phyloP scores from a whole-genome alignment of 2,329 filamentous ascomycete genomes.

The Dactylellina sp. region DNA sequence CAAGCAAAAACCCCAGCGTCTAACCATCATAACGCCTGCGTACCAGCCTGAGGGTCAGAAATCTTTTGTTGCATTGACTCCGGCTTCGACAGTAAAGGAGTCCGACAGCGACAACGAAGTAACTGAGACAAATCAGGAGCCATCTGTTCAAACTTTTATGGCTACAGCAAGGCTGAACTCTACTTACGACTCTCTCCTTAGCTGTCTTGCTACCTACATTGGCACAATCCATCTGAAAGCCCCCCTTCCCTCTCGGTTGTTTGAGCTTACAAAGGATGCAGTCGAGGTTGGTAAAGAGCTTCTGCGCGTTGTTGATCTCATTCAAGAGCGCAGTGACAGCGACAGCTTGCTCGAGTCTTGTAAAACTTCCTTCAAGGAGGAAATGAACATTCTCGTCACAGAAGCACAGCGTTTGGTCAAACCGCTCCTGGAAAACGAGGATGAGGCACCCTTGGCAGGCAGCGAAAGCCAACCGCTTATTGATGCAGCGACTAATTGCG shows the following conservation, averaged over 20 bases:
- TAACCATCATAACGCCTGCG: conserved; percentile 48
- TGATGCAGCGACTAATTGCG: conserved; percentile 82
- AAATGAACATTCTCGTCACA: conserved; percentile 39
- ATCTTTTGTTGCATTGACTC: conserved; percentile 43
- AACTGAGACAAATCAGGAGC: conserved; percentile 21
- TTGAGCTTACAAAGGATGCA: conserved; percentile 45
- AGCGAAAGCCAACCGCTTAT: conserved; percentile 55
- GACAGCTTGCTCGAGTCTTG: conserved; percentile 23
- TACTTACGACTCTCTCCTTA: conserved; percentile 72
- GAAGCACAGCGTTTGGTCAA: conserved; percentile 54
- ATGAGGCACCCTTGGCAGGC: conserved; percentile 47
- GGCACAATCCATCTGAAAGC: conserved; percentile 89
- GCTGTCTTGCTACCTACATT: conserved; percentile 91
- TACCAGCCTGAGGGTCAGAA: conserved; percentile 40
- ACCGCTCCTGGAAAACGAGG: conserved; percentile 43
- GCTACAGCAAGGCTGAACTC: conserved; percentile 34
- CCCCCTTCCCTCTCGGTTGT: conserved; percentile 61
- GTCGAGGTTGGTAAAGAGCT: conserved; percentile 49
- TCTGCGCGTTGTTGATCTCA: conserved; percentile 36
- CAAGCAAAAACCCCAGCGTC: conserved; percentile 40
- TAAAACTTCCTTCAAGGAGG: conserved; percentile 34
- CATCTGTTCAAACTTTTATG: conserved; percentile 4
- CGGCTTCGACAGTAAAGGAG: conserved; percentile 51
- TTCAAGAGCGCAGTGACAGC: conserved; percentile 38
- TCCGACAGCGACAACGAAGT: conserved; percentile 47